Percentiles rank a stretch among this genome's conserved stretches.
Evolutionary conservation across 257 asterid genomes (phyloP).

Genomic region (Ligustrum vulgare): DNA sequence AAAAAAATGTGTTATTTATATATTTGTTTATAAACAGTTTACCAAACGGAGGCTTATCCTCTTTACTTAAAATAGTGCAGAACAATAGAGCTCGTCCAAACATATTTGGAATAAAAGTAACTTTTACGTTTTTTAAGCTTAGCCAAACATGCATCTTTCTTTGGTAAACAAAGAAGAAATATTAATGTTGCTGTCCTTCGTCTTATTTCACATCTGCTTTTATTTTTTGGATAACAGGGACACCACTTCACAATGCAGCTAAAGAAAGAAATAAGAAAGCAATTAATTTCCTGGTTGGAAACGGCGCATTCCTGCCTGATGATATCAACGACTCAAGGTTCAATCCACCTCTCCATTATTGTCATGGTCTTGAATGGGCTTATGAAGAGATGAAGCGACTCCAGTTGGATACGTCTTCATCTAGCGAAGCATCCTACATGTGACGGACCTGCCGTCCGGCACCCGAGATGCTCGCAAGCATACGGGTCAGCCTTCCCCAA

Average conservation of each 20-base stretch:
- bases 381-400: conserved; percentile 82
- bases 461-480: too few relatives aligned
- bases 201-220: background rate
- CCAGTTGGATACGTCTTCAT: conserved; percentile 60
- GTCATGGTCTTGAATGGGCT: conserved; percentile 98
- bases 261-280: conserved; percentile 87
- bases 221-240: conserved; percentile 56
- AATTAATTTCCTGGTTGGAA: conserved; percentile 69
- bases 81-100: background rate
- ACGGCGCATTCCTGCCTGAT: conserved; percentile 92
- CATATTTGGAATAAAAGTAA: background rate
- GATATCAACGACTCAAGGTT: conserved; percentile 87
- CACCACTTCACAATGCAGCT: conserved; percentile 96
- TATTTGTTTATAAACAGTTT: too few relatives aligned
- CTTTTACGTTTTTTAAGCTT: background rate
- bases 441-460: too few relatives aligned
- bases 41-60: too few relatives aligned
- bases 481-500: too few relatives aligned
- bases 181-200: background rate
- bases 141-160: background rate
- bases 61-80: background rate
- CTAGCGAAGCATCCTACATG: conserved; percentile 74
- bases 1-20: too few relatives aligned
- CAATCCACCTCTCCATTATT: conserved; percentile 95
- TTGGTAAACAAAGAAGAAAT: background rate